A percentile compares a stretch with the other conserved stretches of the same genome.
Evolutionary conservation across 169 alveolate species (phyloP).

Genomic region (Plasmodium vivax): DNA sequence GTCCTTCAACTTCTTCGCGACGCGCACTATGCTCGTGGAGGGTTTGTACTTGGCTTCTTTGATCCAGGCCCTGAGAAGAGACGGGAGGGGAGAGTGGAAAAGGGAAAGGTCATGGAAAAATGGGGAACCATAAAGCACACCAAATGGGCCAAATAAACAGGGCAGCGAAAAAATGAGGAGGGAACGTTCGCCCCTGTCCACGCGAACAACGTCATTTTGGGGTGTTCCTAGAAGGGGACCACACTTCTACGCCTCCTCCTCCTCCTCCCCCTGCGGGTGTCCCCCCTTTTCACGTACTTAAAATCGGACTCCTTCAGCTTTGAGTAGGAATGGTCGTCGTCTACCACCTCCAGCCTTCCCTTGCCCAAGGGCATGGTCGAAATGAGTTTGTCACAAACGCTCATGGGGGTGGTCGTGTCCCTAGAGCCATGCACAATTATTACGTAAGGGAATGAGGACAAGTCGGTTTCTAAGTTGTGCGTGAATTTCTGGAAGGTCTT

Average conservation of each 20-base stretch:
- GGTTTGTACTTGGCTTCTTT: constrained; percentile 67
- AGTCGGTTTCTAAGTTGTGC: constrained; percentile 46
- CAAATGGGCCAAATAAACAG: not conserved
- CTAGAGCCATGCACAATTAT: constrained; percentile 72
- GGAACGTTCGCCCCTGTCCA: not conserved
- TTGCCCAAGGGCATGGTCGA: constrained; percentile 63
- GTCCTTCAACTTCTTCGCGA: constrained; percentile 55
- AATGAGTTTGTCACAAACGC: constrained; percentile 27
- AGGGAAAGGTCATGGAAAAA: not conserved
- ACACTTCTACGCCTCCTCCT: not conserved
- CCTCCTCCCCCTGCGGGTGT: too few relatives aligned
- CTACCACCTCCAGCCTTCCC: constrained; percentile 63
- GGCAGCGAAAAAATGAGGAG: not conserved
- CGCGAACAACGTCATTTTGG: not conserved
- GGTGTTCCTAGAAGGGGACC: not conserved
- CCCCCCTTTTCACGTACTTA: constrained; percentile 28
- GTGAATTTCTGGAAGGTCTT: constrained; percentile 70
- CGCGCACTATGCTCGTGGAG: constrained; percentile 42
- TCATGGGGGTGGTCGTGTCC: constrained; percentile 43
- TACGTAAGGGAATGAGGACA: constrained; percentile 67
- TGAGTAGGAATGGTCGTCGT: constrained; percentile 71
- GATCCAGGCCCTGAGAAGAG: constrained; percentile 57
- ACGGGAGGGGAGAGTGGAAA: not conserved
- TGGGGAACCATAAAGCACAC: not conserved
- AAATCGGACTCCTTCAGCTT: constrained; percentile 60